Base-by-base conservation (phyloP, 441 rosid genomes). In the Syzygium malaccense region DNA sequence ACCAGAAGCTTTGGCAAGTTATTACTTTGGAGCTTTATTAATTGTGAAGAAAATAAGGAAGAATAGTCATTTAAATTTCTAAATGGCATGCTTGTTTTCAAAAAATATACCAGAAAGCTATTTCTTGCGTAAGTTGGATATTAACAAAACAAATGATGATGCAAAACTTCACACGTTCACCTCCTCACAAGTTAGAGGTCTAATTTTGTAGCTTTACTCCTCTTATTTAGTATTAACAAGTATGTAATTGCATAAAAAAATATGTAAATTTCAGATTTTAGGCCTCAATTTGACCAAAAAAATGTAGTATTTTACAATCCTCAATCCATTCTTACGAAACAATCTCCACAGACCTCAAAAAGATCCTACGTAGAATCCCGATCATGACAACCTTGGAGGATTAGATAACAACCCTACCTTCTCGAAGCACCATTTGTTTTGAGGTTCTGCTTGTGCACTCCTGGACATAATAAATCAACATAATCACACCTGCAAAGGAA, bases 391-490 rank as follows among this genome's bases (percentile, higher is more conserved):
- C n/a, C 30, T 14, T 75, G 83, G n/a, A 75, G n/a, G 17, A 41
- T 23, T 75, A 41, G 45, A 32, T 55, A 49, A 71, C 32, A 55
- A 88, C 60, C 53, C 71, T 80, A 95, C 99, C 97, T 96, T 93
- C 90, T 95, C 7, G 91, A 92, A 87, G 88, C 86, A 87, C 90
- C 91, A 88, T 93, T 94, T 2, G 92, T 87, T 87, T 90, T 93
- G 87, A 78, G 83, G 87, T 85, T 89, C 87, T 78, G 92, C 89
- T 86, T 91, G 87, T 92, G 89, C 87, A 90, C 92, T 87, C 92
- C 95, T 86, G 95, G 97, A 91, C 97, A 97, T 89, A 97, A 90
- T 60, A 96, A 93, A 86, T 92, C 92, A 86, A 98, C 88, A 90
- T 95, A 98, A 33, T 91, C 93, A 68, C 92, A 90, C 95, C 99